These are phyloP conservation scores for Exophiala sp. DNA, from an alignment of 2,329 filamentous ascomycete genomes.

Conservation along the genomic window DNA sequence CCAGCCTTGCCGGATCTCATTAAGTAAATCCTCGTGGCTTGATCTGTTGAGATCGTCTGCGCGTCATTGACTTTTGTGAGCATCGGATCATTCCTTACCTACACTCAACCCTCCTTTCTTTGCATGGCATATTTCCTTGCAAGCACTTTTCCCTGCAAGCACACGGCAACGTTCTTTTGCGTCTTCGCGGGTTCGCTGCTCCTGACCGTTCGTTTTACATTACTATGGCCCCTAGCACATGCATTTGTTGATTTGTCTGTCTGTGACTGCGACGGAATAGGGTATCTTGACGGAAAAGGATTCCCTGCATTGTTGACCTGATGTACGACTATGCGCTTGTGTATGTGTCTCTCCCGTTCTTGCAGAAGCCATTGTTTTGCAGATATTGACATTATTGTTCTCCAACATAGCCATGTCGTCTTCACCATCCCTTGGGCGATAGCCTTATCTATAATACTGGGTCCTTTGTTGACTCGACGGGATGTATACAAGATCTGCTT, in stretches of 20 bases:
- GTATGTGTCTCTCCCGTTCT: constrained; percentile 44
- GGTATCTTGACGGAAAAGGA: not conserved
- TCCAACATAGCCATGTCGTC: constrained; percentile 54
- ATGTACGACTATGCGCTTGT: constrained; percentile 57
- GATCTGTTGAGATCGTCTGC: no score
- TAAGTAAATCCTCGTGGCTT: not conserved
- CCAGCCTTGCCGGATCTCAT: not conserved
- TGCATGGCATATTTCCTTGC: not conserved
- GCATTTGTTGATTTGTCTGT: not conserved
- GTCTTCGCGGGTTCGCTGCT: not conserved
- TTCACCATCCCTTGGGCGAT: constrained; percentile 65
- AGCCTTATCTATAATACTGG: constrained; percentile 56
- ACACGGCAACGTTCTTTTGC: no score
- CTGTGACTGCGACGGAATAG: not conserved
- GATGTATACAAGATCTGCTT: constrained; percentile 62
- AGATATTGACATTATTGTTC: constrained; percentile 3
- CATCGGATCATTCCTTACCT: no score
- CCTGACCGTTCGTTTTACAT: not conserved
- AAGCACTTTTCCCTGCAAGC: no score
- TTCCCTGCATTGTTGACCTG: constrained; percentile 1
- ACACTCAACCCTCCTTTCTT: not conserved
- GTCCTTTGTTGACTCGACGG: constrained; percentile 59
- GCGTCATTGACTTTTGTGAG: no score
- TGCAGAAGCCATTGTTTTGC: not conserved
- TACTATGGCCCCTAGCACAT: not conserved